Evolutionary conservation across 2,329 filamentous ascomycete genomes (phyloP), one percentile per base, ranked within the genome.

Genomic region (Aspergillus brasiliensis): DNA sequence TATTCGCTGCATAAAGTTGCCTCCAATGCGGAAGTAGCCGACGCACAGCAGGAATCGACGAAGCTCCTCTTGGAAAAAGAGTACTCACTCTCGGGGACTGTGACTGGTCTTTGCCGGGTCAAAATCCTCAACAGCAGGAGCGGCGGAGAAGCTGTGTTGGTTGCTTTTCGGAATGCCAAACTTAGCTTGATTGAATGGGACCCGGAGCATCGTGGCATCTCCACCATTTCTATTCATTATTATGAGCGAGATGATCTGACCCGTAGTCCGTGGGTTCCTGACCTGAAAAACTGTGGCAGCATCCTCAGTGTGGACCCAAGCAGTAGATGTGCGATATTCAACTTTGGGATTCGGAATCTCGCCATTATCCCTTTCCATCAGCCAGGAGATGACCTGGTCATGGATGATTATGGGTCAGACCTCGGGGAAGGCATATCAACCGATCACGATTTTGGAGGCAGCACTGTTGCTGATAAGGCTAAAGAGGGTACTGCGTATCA

Each of bases 141-240:
- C 21, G 91, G 91, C 17, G 93, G 91, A 59, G 91, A 97, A 62
- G 89, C 90, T 49, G 82, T 99, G 57, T 81, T 99, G 57, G 77
- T 98, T 59, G 90, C 92, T 0, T 90, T 94, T 77, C 90, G 90
- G 71, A 92, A 97, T 78, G 95, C 95, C 44, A 97, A 97, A 78
- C 84, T 98, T 72, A 96, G 91, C 76, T 82, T 99, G 75, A 84
- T 97, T 58, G 91, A 97, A 79, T 99, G 95, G 95, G 91, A 98
- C 73, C 88, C 91, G 8, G 87, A 90, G 73, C 87, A 86, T 66
- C 84, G 91, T 76, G 86, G 86, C 54, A 88, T 98, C 68, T 88
- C 89, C 68, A 98, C 94, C 56, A 86, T 95, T 64, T 98, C 94
- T 54, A 94, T 99, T 70, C 95, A 99, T 80, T 98, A 93, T 82